These are phyloP conservation scores for Pachyrhizus erosus DNA, from an alignment of 306 rosid species.

Conservation along the genomic window DNA sequence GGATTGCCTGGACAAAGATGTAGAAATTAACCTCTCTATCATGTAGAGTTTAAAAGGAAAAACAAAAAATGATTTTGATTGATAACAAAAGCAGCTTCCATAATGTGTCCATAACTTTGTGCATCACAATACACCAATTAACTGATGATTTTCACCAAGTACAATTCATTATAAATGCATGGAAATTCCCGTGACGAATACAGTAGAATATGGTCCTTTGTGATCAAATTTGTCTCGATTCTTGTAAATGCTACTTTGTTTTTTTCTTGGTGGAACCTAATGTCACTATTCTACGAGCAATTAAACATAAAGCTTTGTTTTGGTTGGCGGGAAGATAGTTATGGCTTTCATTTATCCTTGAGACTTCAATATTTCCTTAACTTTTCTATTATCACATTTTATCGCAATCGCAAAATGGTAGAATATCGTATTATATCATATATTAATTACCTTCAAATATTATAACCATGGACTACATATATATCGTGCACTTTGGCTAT, in stretches of 20 bases:
- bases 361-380: slow-evolving; percentile 1
- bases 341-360: too few species aligned
- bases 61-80: not conserved
- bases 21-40: not conserved
- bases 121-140: not conserved
- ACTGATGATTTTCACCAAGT: not conserved
- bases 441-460: not conserved
- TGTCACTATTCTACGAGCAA: not conserved
- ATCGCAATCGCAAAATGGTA: not conserved
- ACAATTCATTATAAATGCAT: not conserved
- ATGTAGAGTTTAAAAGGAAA: not conserved
- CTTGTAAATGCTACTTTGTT: too few species aligned
- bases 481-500: too few species aligned
- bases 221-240: not conserved
- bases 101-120: not conserved
- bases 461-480: too few species aligned
- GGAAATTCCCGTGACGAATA: not conserved
- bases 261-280: not conserved
- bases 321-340: not conserved
- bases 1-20: not conserved
- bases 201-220: not conserved
- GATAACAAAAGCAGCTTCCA: not conserved
- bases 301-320: not conserved
- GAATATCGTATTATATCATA: not conserved
- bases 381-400: not conserved